Percentiles rank a stretch among this genome's conserved stretches.
These are phyloP conservation scores for Suillus fuscotomentosus DNA, from an alignment of 768 basidiomycete genomes.

Conservation along the genomic window DNA sequence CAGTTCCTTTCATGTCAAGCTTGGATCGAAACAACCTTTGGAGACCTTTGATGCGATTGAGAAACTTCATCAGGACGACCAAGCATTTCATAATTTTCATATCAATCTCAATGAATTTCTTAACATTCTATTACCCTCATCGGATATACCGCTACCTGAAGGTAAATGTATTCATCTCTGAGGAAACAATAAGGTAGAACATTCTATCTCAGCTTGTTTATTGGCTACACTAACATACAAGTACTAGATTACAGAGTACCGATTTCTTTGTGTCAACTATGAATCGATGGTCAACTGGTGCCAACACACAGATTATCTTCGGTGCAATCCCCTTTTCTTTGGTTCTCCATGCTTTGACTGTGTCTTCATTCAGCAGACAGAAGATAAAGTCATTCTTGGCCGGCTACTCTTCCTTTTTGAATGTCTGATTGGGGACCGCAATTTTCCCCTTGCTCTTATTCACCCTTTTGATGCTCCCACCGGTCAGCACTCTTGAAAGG, in stretches of 20 bases:
- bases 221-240: not conserved
- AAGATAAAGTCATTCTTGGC: not conserved
- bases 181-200: not conserved
- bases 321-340: not conserved
- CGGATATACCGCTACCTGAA: not conserved
- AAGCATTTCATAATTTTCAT: not conserved
- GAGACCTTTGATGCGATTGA: not conserved
- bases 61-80: not conserved
- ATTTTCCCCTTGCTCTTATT: too few species aligned
- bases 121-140: not conserved
- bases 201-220: not conserved
- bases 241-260: not conserved
- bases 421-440: too few species aligned
- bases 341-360: not conserved
- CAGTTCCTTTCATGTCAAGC: not conserved
- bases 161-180: not conserved
- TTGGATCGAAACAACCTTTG: not conserved
- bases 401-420: too few species aligned
- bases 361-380: not conserved
- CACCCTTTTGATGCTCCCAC: too few species aligned
- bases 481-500: too few species aligned
- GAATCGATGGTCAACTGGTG: not conserved
- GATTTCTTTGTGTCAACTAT: not conserved
- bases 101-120: not conserved
- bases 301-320: not conserved